Percentiles rank a stretch among this genome's conserved stretches.
Conservation (phyloP, 2,329 filamentous ascomycete species). For the Pestalotiopsis sp. region DNA sequence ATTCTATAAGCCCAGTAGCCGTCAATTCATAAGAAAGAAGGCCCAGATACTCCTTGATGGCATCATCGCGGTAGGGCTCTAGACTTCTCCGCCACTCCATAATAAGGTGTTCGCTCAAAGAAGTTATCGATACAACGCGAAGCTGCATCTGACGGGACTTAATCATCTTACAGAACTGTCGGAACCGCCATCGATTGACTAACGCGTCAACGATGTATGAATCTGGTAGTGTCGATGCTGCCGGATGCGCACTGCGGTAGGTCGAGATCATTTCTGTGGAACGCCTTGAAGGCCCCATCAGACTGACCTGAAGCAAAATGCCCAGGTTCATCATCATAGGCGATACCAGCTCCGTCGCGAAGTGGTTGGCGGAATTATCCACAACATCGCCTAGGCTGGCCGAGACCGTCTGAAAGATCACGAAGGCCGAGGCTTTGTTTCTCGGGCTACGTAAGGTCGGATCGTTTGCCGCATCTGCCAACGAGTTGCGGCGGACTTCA, state of each 20-base stretch:
- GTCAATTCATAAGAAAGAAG: constrained; percentile 71
- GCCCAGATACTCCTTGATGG: constrained; percentile 48
- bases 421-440: constrained; percentile 40
- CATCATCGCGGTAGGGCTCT: constrained; percentile 36
- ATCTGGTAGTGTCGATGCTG: constrained; percentile 29
- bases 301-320: constrained; percentile 41
- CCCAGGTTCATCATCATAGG: constrained; percentile 40
- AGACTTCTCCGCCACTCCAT: constrained; percentile 60
- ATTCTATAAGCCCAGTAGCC: constrained; percentile 72
- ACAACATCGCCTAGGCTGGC: constrained; percentile 45
- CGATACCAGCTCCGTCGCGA: constrained; percentile 46
- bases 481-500: constrained; percentile 24
- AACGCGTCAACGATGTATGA: constrained; percentile 50
- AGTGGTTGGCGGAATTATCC: constrained; percentile 55
- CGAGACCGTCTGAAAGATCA: constrained; percentile 44
- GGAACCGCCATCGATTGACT: constrained; percentile 68
- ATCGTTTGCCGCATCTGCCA: constrained; percentile 15
- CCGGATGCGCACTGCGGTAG: constrained; percentile 34
- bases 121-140: constrained; percentile 74
- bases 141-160: constrained; percentile 88
- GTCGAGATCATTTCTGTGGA: constrained; percentile 33
- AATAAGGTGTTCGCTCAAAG: constrained; percentile 72
- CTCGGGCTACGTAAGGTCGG: constrained; percentile 28
- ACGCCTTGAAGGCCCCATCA: constrained; percentile 37
- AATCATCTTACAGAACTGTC: constrained; percentile 69